Evolutionary conservation across 1,139 yeast species (phyloP), one percentile per base, ranked within the genome.

Genomic region (Candida glucosophila): DNA sequence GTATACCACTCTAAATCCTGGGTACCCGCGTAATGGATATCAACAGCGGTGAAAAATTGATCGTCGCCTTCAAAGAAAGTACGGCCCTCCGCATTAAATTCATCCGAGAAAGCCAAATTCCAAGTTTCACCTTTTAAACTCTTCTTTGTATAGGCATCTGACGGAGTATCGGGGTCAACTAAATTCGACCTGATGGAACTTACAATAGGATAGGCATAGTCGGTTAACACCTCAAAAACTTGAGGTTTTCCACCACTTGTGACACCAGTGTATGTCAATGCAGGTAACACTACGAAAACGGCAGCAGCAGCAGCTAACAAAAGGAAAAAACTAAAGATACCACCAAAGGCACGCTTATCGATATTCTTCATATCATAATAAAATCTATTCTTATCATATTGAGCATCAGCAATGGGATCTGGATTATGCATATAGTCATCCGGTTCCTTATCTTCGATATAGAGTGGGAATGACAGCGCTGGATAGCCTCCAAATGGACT

Each of bases 401-500:
- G 68, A 12, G 92, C 93, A 50, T 86, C 96, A 24, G 71, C 76
- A 20, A 85, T 78, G 6, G 95, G 95, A 48, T 86, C 95, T 1
- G 95, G 96, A 50, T 86, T 86, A 52, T 86, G 96, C 36, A 86
- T 50, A 44, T 82, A 85, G 49, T 86, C 96, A 55, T 86, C 96
- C 3, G 83, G 79, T 52, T 86, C 96, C 52, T 81, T 81, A 43
- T 86, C 96, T 32, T 85, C 94, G 36, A 86, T 73, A 40, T 73
- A 77, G 29, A 86, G 58, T 1, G 95, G 95, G 57, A 86, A 86
- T 2, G 85, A 73, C 5, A 82, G 65, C 4, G 94, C 90, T 2
- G 96, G 95, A 49, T 82, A 86, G 7, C 95, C 96, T 29, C 96
- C 96, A 58, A 86, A 86, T 2, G 96, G 96, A 27, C 86, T 75